These are phyloP conservation scores for Penicillium sp. DNA, from an alignment of 2,329 filamentous ascomycete genomes.

Conservation along the genomic window DNA sequence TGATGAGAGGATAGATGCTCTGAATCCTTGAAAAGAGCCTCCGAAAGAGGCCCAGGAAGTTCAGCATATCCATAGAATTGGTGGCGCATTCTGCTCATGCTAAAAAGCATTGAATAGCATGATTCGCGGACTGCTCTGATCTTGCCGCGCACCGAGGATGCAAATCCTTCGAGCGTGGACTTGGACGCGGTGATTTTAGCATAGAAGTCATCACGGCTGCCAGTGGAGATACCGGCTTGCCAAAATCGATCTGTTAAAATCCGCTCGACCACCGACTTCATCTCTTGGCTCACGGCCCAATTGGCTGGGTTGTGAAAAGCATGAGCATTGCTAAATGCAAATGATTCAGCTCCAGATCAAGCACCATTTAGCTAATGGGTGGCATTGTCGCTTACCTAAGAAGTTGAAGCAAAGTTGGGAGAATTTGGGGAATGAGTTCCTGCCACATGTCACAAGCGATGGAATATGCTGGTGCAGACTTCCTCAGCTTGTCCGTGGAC, in stretches of 20 bases:
- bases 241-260: conserved; percentile 94
- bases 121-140: conserved; percentile 86
- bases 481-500: conserved; percentile 82
- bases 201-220: conserved; percentile 95
- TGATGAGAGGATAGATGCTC: conserved; percentile 84
- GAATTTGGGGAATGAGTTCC: conserved; percentile 69
- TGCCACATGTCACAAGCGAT: conserved; percentile 79
- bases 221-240: conserved; percentile 94
- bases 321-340: conserved; percentile 66
- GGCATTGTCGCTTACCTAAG: conserved; percentile 59
- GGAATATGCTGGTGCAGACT: conserved; percentile 64
- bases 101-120: conserved; percentile 89
- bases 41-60: conserved; percentile 73
- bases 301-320: conserved; percentile 81
- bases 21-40: conserved; percentile 77
- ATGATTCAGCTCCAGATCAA: no score
- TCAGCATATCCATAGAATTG: conserved; percentile 88
- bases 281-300: conserved; percentile 73
- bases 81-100: conserved; percentile 78
- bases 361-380: no score
- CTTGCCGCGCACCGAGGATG: conserved; percentile 83
- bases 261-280: conserved; percentile 68
- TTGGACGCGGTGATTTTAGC: conserved; percentile 84
- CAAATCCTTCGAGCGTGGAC: conserved; percentile 83
- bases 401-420: conserved; percentile 81